A percentile compares a stretch with the other conserved stretches of the same genome.
These are phyloP conservation scores for Akanthomyces dipterigenus DNA, from an alignment of 2,329 filamentous ascomycete species.

Conservation along the genomic window DNA sequence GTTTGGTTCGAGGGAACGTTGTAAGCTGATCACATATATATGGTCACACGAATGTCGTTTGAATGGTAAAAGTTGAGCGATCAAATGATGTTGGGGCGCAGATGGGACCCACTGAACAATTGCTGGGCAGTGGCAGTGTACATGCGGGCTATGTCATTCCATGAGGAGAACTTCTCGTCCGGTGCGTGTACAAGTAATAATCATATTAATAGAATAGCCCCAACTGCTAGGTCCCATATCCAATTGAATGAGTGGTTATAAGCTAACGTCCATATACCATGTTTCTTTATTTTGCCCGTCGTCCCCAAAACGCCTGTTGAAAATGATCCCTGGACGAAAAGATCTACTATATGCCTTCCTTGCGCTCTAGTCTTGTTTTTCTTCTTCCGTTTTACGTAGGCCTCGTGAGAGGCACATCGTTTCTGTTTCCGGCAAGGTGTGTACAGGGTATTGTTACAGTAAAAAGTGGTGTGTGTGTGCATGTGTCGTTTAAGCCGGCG, in stretches of 20 bases:
- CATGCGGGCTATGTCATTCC: background rate
- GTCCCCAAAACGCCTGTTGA: conserved; percentile 4
- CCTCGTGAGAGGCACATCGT: background rate
- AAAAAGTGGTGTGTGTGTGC: background rate
- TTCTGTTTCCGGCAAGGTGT: background rate
- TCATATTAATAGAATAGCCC: background rate
- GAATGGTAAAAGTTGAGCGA: background rate
- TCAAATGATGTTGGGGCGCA: background rate
- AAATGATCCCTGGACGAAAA: background rate
- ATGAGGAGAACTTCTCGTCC: background rate
- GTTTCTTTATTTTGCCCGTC: background rate
- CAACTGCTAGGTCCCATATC: background rate
- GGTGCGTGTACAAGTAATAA: background rate
- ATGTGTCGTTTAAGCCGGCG: conserved; percentile 23
- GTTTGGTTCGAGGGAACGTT: background rate
- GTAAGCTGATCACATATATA: background rate
- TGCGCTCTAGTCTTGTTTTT: background rate
- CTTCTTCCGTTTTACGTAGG: background rate
- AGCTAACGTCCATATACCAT: background rate
- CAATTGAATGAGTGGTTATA: background rate
- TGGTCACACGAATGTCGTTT: background rate
- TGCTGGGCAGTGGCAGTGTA: conserved; percentile 10
- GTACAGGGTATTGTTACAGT: conserved; percentile 8
- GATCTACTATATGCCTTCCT: background rate
- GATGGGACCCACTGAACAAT: background rate